Evolutionary conservation across 441 rosid genomes (phyloP), one percentile per base, ranked within the genome.

Genomic region (Gossypium trilobum): DNA sequence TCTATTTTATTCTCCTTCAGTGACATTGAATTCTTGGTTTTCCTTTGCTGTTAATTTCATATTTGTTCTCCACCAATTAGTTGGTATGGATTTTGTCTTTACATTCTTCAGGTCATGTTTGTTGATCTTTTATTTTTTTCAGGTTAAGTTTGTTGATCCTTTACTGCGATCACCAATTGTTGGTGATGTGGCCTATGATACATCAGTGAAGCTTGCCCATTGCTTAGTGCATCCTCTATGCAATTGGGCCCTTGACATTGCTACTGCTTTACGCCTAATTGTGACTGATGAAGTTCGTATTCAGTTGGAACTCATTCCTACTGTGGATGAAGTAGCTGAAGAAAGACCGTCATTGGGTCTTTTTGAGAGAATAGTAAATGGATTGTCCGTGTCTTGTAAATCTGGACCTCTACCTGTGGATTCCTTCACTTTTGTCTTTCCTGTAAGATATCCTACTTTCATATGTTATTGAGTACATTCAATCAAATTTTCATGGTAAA

Each of bases 231-330:
- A 84, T 68, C 99, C 99, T 33, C 87, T 93, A 46, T 90, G 97
- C 81, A 87, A 90, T 78, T 93, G 98, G 98, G 99, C 95, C 73
- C 84, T 87, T 46, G 99, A 96, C 75, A 89, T 93, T 79, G 94
- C 98, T 74, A 89, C 97, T 85, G 97, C 98, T 81, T 79, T 96
- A 78, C 91, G 97, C 44, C 78, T 93, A 77, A 87, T 89, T 29
- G 87, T 78, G 23, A 86, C 82, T 6, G 94, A 88, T 81, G 97
- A 85, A 73, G 87, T 78, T 66, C 69, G 80, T 76, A 17, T 77
- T 44, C 55, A 65, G 72, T 83, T 81, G 82, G 89, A 86, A 80
- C 81, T 87, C 62, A 81, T 70, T 74, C 79, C 85, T 64, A 78
- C 82, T 44, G 81, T 73, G 69, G 85, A 80, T 74, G 89, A 91